These are phyloP conservation scores for Cenchrus fungigraminus DNA, from an alignment of 176 grass and related monocot genomes.

Conservation along the genomic window DNA sequence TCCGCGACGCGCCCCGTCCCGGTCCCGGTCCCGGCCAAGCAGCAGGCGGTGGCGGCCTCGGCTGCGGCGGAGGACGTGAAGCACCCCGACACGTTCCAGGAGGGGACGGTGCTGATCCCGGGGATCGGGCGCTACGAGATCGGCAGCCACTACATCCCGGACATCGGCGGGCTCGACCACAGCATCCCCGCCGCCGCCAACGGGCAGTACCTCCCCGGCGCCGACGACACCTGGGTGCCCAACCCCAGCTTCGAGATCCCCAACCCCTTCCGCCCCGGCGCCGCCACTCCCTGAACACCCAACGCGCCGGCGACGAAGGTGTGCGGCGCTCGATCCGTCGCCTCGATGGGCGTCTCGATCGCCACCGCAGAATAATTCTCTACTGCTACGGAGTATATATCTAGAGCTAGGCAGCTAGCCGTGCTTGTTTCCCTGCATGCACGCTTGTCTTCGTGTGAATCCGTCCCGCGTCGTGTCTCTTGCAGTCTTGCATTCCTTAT, in stretches of 20 bases:
- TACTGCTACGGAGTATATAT: not conserved
- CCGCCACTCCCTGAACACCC: slow-evolving; percentile 32
- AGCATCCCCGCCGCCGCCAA: slow-evolving; percentile 69
- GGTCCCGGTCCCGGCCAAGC: slow-evolving; percentile 37
- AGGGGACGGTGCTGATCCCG: slow-evolving; percentile 65
- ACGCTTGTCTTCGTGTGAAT: slow-evolving; percentile 31
- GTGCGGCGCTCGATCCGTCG: too few species aligned
- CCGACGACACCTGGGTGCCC: slow-evolving; percentile 82
- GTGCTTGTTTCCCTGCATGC: slow-evolving; percentile 15
- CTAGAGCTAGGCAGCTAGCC: not conserved
- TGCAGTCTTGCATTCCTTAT: too few species aligned
- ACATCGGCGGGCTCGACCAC: slow-evolving; percentile 67
- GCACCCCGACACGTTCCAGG: slow-evolving; percentile 46
- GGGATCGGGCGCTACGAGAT: slow-evolving; percentile 55
- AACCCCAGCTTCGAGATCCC: slow-evolving; percentile 90
- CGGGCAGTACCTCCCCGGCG: slow-evolving; percentile 64
- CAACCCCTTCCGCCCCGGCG: slow-evolving; percentile 65
- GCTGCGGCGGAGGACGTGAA: slow-evolving; percentile 25
- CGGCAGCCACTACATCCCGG: slow-evolving; percentile 50
- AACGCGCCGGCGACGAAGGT: not conserved
- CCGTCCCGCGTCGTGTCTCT: not conserved
- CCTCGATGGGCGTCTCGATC: not conserved
- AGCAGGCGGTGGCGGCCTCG: not conserved
- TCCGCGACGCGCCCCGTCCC: slow-evolving; percentile 52
- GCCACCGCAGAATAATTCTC: not conserved